These are phyloP conservation scores for Arxiozyma heterogenica DNA, from an alignment of 1,139 yeast genomes.

Conservation along the genomic window DNA sequence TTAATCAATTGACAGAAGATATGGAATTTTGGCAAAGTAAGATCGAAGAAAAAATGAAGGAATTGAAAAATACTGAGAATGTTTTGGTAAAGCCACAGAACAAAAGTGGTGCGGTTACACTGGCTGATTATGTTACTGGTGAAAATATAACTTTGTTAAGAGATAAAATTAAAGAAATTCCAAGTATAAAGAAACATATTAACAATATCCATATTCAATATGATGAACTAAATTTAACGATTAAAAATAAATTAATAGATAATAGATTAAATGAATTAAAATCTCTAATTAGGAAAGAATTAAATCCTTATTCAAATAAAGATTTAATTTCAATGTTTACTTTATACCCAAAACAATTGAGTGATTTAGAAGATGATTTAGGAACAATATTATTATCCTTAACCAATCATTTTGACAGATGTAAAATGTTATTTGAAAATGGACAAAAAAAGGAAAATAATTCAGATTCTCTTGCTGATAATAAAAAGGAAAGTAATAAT, in stretches of 20 bases:
- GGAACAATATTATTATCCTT: conserved; percentile 61
- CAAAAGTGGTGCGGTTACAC: conserved; percentile 13
- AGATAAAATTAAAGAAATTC: conserved; percentile 26
- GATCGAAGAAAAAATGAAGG: conserved; percentile 28
- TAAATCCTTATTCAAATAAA: conserved; percentile 11
- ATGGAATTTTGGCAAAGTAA: conserved; percentile 29
- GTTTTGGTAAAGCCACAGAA: conserved; percentile 5
- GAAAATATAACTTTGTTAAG: conserved; percentile 33
- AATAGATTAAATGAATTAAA: conserved; percentile 18
- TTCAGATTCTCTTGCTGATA: not conserved
- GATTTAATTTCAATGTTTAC: conserved; percentile 16
- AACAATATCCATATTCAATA: conserved; percentile 21
- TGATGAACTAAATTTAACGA: conserved; percentile 22
- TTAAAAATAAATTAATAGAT: conserved; percentile 18
- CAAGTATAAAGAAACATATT: conserved; percentile 27
- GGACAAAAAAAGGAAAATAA: not conserved
- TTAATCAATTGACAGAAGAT: conserved; percentile 21
- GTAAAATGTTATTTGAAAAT: conserved; percentile 31
- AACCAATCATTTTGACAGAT: conserved; percentile 77
- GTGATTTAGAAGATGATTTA: conserved; percentile 56
- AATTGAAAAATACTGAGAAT: conserved; percentile 25
- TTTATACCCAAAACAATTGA: conserved; percentile 31
- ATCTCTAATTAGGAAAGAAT: conserved; percentile 11
- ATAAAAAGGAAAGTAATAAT: conserved; percentile 16
- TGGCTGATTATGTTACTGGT: conserved; percentile 40